Evolutionary conservation across 2,329 filamentous ascomycete species (phyloP), one percentile per base, ranked within the genome.

Genomic region (Microdochium bolleyi): DNA sequence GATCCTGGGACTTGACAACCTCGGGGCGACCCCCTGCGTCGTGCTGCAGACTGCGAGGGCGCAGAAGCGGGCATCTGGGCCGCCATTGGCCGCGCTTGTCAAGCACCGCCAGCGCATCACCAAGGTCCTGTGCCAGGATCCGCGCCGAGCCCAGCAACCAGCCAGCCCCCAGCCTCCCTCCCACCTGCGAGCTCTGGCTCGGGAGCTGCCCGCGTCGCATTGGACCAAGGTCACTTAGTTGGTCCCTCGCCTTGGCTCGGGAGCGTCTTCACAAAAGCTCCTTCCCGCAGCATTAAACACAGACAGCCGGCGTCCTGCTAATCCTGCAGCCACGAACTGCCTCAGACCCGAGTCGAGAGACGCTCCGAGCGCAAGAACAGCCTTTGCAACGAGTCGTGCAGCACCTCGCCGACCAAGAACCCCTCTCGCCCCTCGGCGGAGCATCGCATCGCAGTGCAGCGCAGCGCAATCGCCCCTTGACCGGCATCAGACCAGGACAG

Each of bases 41-140:
- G 4, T 22, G 41, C 19, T 46, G 41, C 27, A 30, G 27, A 30
- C 27, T 5, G 27, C 27, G 27, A 30, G 8, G 8, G 19, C 16
- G 41, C 41, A 22, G 9, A 38, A 19, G 9, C 14, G 7, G 41
- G 16, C 14, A 7, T 27, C 22, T n/a, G 24, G 11, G 21, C 13
- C 14, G 48, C 30, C 48, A 49, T 49, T 49, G 48, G 48, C 24
- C 24, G 14, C 24, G 16, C 30, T 16, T n/a, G 25, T 49, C 48
- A 49, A 49, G 48, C 48, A 49, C 11, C 3, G 48, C 48, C 48
- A 49, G 30, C 48, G 24, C 48, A 49, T 49, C 48, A 49, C 16
- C 41, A 46, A 41, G 41, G 41, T 46, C 7, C 5, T 30, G 41
- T 46, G 41, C 41, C 41, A 22, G 41, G 41, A 30, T 49, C 24